These are phyloP conservation scores for Penicillium concentricum DNA, from an alignment of 2,329 filamentous ascomycete genomes.

Conservation along the genomic window DNA sequence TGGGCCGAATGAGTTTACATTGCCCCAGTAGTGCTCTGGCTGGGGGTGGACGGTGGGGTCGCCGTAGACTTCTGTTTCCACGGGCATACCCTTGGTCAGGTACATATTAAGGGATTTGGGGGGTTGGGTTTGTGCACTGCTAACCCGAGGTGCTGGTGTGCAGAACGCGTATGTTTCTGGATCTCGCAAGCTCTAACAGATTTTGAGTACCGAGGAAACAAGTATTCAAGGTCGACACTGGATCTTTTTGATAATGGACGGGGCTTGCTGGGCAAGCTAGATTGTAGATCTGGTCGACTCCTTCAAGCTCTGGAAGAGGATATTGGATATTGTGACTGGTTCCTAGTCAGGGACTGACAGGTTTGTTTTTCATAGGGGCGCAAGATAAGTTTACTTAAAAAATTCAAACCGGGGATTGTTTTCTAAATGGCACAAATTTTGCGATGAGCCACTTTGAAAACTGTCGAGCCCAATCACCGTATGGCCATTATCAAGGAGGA, in stretches of 20 bases:
- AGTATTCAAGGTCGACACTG: conserved; percentile 31
- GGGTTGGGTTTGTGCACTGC: neutral
- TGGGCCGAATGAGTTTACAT: conserved; percentile 44
- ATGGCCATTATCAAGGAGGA: conserved; percentile 13
- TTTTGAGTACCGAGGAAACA: conserved; percentile 34
- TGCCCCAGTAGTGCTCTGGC: conserved; percentile 36
- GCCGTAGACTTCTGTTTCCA: conserved; percentile 29
- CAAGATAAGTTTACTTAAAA: conserved; percentile 1
- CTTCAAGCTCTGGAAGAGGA: neutral
- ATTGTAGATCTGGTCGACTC: conserved; percentile 35
- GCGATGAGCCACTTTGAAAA: conserved; percentile 13
- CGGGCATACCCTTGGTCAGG: neutral
- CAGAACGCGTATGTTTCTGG: conserved; percentile 29
- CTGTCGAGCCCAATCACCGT: conserved; percentile 16
- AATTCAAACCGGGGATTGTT: conserved; percentile 9
- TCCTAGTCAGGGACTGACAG: neutral
- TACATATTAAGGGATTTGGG: neutral
- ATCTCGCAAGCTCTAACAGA: conserved; percentile 31
- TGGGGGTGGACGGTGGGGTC: conserved; percentile 33
- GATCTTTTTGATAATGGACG: conserved; percentile 33
- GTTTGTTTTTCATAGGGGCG: too few species aligned
- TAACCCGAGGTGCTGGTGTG: conserved; percentile 33
- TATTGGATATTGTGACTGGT: conserved; percentile 16
- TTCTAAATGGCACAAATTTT: conserved; percentile 11
- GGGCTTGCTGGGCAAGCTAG: conserved; percentile 36